A percentile compares a stretch with the other conserved stretches of the same genome.
These are phyloP conservation scores for Aphanocladium album DNA, from an alignment of 2,329 filamentous ascomycete genomes.

Conservation along the genomic window DNA sequence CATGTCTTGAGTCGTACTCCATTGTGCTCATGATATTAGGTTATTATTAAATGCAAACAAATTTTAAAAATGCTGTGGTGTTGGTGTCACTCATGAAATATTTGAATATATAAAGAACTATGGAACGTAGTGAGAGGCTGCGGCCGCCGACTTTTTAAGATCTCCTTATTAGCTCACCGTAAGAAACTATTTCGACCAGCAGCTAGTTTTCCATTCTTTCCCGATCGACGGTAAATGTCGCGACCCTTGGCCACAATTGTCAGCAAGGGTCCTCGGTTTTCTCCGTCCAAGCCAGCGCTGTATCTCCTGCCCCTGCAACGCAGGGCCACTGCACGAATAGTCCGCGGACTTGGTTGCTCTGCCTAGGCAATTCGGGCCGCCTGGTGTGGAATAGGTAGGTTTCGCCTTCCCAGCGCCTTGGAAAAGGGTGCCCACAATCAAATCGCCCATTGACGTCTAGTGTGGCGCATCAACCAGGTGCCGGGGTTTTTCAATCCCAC, in stretches of 20 bases:
- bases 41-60: not conserved
- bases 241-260: not conserved
- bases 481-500: not conserved
- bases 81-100: not conserved
- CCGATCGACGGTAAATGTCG: slow-evolving; percentile 4
- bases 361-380: not conserved
- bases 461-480: not conserved
- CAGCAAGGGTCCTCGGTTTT: not conserved
- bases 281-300: not conserved
- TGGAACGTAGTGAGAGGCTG: not conserved
- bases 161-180: not conserved
- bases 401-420: not conserved
- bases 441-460: not conserved
- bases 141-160: not conserved
- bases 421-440: not conserved
- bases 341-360: not conserved
- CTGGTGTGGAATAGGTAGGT: not conserved
- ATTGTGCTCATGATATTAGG: slow-evolving; percentile 1
- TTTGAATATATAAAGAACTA: not conserved
- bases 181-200: not conserved
- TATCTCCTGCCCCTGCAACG: slow-evolving; percentile 1
- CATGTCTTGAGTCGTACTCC: slow-evolving; percentile 31
- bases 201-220: not conserved
- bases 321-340: not conserved
- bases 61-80: not conserved